Percentiles rank a stretch among this genome's conserved stretches.
Conservation (phyloP, 2,329 filamentous ascomycete genomes). For the Epichloe sp. region DNA sequence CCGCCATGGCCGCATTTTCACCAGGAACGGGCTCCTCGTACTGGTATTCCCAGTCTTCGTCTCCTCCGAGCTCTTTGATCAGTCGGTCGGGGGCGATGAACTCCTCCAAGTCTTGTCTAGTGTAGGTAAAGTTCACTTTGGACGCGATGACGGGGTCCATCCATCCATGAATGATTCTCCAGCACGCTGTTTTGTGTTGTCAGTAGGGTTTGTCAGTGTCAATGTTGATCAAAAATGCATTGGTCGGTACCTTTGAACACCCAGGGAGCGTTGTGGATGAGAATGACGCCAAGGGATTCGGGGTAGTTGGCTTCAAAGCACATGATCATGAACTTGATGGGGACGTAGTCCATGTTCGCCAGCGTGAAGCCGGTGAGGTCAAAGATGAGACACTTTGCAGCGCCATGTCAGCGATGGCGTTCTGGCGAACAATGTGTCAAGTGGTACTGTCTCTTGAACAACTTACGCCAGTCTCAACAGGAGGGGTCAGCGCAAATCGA, state of each 20-base stretch:
- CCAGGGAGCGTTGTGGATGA: conserved; percentile 66
- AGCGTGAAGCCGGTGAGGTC: conserved; percentile 60
- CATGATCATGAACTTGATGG: conserved; percentile 68
- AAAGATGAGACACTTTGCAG: conserved; percentile 38
- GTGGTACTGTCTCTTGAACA: not conserved
- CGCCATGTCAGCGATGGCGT: not conserved
- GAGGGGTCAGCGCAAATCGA: conserved; percentile 6
- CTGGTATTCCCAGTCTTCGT: conserved; percentile 53
- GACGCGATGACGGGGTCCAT: conserved; percentile 61
- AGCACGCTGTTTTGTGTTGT: conserved; percentile 15
- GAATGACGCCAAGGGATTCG: conserved; percentile 54
- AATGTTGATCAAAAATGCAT: not conserved
- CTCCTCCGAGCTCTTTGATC: conserved; percentile 44
- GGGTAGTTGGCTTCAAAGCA: conserved; percentile 70
- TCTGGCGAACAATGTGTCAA: not conserved
- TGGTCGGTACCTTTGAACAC: conserved; percentile 38
- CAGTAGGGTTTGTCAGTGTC: too few species aligned
- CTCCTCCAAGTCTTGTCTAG: conserved; percentile 43
- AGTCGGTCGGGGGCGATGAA: conserved; percentile 50
- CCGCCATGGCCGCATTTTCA: conserved; percentile 45
- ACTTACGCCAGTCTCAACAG: conserved; percentile 9
- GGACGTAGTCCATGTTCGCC: conserved; percentile 64
- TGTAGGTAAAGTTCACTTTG: conserved; percentile 59
- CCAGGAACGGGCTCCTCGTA: conserved; percentile 46
- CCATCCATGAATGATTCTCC: conserved; percentile 61